These are phyloP conservation scores for Cudoniella acicularis DNA, from an alignment of 495 filamentous ascomycete species.

Conservation along the genomic window DNA sequence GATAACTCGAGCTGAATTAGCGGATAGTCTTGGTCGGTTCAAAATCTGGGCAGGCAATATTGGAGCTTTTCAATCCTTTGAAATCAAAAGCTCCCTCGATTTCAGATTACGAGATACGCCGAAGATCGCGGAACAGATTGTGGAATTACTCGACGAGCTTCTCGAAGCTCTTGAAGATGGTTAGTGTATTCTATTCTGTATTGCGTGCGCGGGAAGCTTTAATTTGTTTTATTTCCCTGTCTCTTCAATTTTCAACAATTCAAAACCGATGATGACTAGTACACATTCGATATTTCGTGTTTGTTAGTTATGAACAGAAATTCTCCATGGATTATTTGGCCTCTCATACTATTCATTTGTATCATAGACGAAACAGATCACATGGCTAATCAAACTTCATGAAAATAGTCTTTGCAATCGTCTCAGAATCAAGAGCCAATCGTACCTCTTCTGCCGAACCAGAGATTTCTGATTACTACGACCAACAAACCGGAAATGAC, in stretches of 20 bases:
- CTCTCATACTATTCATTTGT: too few relatives aligned
- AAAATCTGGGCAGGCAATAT: constrained; percentile 45
- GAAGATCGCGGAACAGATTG: constrained; percentile 19
- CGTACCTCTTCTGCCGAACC: not conserved
- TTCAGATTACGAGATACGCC: constrained; percentile 25
- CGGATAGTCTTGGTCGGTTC: constrained; percentile 25
- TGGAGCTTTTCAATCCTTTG: constrained; percentile 33
- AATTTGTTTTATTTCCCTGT: not conserved
- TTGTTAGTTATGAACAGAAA: too few relatives aligned
- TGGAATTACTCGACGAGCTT: constrained; percentile 23
- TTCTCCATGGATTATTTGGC: too few relatives aligned
- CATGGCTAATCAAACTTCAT: too few relatives aligned
- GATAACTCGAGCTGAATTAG: not conserved
- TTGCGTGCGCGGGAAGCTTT: not conserved
- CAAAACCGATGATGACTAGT: too few relatives aligned
- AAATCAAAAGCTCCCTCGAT: constrained; percentile 21
- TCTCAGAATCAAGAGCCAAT: not conserved
- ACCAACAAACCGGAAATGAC: too few relatives aligned
- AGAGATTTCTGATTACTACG: not conserved
- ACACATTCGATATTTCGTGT: too few relatives aligned
- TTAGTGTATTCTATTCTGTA: constrained; percentile 2
- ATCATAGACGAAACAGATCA: too few relatives aligned
- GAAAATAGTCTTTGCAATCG: constrained; percentile 2
- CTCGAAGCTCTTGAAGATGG: constrained; percentile 22
- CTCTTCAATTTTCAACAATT: not conserved